Evolutionary conservation across 371 early-diverging fungal species (phyloP), one percentile per base, ranked within the genome.

Genomic region (Haplosporangium sp.): DNA sequence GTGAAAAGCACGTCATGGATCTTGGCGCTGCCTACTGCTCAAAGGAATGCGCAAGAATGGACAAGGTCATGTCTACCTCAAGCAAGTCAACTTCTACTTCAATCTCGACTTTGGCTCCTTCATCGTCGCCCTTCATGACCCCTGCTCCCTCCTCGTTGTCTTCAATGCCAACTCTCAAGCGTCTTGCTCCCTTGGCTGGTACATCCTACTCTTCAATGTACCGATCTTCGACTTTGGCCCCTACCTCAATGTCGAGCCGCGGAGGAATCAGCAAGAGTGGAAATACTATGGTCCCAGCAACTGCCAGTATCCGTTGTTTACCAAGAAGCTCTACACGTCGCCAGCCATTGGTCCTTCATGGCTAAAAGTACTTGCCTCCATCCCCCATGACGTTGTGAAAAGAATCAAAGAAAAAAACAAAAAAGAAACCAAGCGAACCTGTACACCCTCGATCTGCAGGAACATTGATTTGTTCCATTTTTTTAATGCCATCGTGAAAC

Each of bases 1-100:
- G 81, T 69, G 81, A 79, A 44, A 79, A 79, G 75, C 81, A 79
- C 60, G 81, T 79, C 65, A 58, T 79, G 59, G 81, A 79, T 61
- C 75, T 79, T 59, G 81, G 75, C 55, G 81, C 81, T 53, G 81
- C 65, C 11, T 79, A 79, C 59, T 79, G 81, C 72, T 79, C 81
- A 20, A 79, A 74, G 72, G 81, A 79, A 11, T 79, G 81, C 37
- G 50, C 75, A 57, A 58, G 71, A 42, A 79, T 74, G 81, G 81
- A 79, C 71, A 79, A 79, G 62, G 65, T 74, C 68, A 71, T 79
- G 69, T 70, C 74, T 34, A 27, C 69, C 42, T 20, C 73, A 53
- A 69, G 63, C 66, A 72, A 66, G 57, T 63, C 69, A 9, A 47
- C 47, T 8, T 53, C 42, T 38, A 19, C 66, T 37, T 72, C 71